Conservation (phyloP, 2,329 filamentous ascomycete species). For the Stagonosporopsis rhizophila region DNA sequence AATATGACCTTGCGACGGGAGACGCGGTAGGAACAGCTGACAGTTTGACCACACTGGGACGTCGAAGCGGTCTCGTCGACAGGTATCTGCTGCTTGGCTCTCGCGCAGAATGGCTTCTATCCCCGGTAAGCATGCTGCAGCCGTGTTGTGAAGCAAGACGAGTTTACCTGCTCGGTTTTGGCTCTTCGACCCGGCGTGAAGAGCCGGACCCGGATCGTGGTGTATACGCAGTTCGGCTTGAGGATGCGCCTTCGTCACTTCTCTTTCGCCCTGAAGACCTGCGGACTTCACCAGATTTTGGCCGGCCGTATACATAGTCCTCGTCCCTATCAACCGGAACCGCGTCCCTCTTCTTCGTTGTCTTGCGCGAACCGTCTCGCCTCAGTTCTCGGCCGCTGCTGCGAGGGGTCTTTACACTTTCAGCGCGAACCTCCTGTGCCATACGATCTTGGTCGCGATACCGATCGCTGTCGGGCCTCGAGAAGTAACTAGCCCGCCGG, state of each 20-base stretch:
- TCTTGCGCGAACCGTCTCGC: constrained; percentile 38
- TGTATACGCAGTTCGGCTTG: constrained; percentile 44
- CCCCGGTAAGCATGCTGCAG: constrained; percentile 23
- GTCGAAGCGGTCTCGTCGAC: constrained; percentile 39
- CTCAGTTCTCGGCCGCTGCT: constrained; percentile 39
- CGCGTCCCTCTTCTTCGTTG: constrained; percentile 36
- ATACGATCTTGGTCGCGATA: constrained; percentile 42
- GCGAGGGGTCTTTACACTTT: constrained; percentile 39
- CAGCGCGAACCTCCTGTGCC: constrained; percentile 37
- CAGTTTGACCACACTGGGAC: constrained; percentile 40
- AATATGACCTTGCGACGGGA: constrained; percentile 35
- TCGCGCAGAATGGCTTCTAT: constrained; percentile 41
- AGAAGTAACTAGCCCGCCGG: constrained; percentile 49
- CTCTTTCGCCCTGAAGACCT: constrained; percentile 37
- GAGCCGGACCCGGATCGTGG: constrained; percentile 44
- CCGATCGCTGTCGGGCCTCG: constrained; percentile 40
- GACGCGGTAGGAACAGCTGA: constrained; percentile 31
- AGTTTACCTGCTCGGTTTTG: constrained; percentile 40
- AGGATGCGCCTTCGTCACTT: constrained; percentile 46
- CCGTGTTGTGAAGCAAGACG: background rate
- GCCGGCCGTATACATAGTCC: constrained; percentile 43
- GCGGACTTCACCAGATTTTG: constrained; percentile 35
- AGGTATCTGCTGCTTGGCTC: constrained; percentile 39
- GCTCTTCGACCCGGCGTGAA: constrained; percentile 37
- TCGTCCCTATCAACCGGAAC: constrained; percentile 36